Evolutionary conservation across 1,284 basidiomycete genomes (phyloP).

Genomic region (Rhizoctonia solani): DNA sequence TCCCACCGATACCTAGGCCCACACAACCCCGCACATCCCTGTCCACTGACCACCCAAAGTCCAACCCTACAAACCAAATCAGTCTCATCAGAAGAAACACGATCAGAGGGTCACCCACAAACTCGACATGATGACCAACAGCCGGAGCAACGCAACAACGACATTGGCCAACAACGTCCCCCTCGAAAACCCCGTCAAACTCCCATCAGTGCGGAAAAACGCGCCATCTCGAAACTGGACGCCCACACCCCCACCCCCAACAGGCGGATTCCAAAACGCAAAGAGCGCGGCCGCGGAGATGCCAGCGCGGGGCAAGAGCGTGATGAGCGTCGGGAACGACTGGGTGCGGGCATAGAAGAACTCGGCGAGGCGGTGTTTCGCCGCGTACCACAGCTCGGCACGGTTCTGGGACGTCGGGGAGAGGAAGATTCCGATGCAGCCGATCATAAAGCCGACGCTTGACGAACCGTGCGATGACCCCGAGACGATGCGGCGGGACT

Average conservation of each 20-base stretch:
- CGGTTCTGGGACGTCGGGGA: not conserved
- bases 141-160: constrained; percentile 66
- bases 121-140: constrained; percentile 60
- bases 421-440: constrained; percentile 7
- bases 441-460: constrained; percentile 1
- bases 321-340: constrained; percentile 73
- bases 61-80: constrained; percentile 55
- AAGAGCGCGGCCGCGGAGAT: constrained; percentile 70
- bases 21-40: constrained; percentile 76
- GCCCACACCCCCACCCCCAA: constrained; percentile 49
- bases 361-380: constrained; percentile 56
- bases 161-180: constrained; percentile 76
- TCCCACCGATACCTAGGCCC: constrained; percentile 81
- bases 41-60: constrained; percentile 73
- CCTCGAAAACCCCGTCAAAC: constrained; percentile 70
- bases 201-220: constrained; percentile 67
- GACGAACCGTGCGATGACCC: not conserved
- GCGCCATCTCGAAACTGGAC: constrained; percentile 60
- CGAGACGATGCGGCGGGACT: constrained; percentile 4
- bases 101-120: constrained; percentile 61
- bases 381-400: not conserved
- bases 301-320: constrained; percentile 78
- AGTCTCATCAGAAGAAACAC: not conserved
- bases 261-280: constrained; percentile 59
- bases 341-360: constrained; percentile 78